Conservation (phyloP, 1,139 yeast species). For the Nakaseomyces nivariensis region DNA sequence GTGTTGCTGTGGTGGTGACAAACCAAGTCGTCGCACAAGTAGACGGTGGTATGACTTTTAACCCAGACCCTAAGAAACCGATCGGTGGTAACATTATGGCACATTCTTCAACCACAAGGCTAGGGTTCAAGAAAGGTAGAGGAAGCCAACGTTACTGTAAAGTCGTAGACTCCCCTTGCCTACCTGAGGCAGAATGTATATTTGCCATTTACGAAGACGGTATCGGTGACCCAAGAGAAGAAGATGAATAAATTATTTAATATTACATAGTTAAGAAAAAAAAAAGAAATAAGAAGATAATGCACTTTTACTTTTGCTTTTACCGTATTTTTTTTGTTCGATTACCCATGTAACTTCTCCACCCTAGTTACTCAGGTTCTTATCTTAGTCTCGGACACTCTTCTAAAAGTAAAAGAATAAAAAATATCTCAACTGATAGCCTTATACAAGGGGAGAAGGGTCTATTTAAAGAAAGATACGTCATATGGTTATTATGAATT, state of each 20-base stretch:
- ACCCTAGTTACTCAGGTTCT: too few relatives aligned
- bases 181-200: conserved; percentile 90
- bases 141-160: conserved; percentile 91
- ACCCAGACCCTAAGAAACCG: conserved; percentile 98
- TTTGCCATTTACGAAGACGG: conserved; percentile 97
- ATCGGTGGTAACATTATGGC: conserved; percentile 98
- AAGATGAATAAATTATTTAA: conserved; percentile 37
- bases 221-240: conserved; percentile 87
- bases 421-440: too few relatives aligned
- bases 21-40: conserved; percentile 98
- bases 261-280: not conserved
- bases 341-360: too few relatives aligned
- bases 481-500: too few relatives aligned
- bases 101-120: conserved; percentile 88
- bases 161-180: conserved; percentile 83
- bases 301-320: too few relatives aligned
- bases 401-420: too few relatives aligned
- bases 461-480: too few relatives aligned
- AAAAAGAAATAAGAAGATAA: not conserved
- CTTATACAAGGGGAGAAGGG: too few relatives aligned
- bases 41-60: conserved; percentile 80
- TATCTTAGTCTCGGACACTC: too few relatives aligned
- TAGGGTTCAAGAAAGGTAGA: conserved; percentile 80
- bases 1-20: conserved; percentile 96
- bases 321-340: too few relatives aligned